Conservation (phyloP, 1,284 basidiomycete genomes). For the Trichosporon faecale region DNA sequence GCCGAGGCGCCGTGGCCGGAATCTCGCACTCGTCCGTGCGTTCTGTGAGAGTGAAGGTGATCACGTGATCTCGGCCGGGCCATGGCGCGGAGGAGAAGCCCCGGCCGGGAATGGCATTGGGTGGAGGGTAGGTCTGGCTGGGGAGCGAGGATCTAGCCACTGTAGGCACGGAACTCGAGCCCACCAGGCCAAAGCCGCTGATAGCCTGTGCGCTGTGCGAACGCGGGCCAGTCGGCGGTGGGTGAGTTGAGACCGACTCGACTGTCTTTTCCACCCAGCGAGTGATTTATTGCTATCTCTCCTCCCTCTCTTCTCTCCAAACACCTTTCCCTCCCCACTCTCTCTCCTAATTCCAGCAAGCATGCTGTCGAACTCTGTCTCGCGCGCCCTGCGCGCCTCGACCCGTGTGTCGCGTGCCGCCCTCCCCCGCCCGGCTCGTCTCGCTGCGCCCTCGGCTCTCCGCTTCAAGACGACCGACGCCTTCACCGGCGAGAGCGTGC, state of each 20-base stretch:
- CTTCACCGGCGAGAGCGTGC: conserved; percentile 3
- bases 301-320: background rate
- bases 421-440: conserved; percentile 4
- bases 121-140: too few species aligned
- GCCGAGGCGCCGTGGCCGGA: background rate
- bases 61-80: conserved; percentile 10
- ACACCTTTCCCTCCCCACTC: background rate
- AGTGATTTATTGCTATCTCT: background rate
- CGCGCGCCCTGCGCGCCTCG: conserved; percentile 9
- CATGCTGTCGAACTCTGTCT: conserved; percentile 14
- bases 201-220: background rate
- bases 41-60: background rate
- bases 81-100: conserved; percentile 9
- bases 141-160: background rate
- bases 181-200: background rate
- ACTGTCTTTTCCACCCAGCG: background rate
- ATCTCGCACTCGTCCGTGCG: background rate
- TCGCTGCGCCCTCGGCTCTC: conserved; percentile 1
- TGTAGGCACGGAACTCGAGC: too few species aligned
- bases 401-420: conserved; percentile 10
- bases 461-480: conserved; percentile 25
- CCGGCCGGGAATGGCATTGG: conserved; percentile 2
- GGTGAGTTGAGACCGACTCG: background rate
- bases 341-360: background rate
- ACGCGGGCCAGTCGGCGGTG: background rate